Percentiles rank a stretch among this genome's conserved stretches.
phyloP scores from a whole-genome alignment of 768 basidiomycete species.

The Filobasidium wieringae region DNA sequence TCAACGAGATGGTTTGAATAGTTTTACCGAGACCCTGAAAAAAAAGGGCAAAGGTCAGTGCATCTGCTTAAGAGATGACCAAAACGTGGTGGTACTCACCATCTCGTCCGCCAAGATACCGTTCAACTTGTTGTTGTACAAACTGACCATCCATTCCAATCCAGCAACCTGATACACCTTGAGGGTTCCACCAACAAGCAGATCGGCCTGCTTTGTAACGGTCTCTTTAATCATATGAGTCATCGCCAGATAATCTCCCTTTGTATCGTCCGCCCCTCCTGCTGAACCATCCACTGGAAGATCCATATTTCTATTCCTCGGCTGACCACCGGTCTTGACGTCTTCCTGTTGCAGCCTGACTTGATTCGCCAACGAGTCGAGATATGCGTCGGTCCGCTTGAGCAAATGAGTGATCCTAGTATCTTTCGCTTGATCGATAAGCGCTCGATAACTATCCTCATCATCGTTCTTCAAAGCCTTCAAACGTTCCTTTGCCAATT shows the following conservation, averaged over 20 bases:
- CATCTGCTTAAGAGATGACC: background rate
- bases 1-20: conserved; percentile 46
- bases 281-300: conserved; percentile 56
- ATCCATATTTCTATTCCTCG: conserved; percentile 42
- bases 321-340: conserved; percentile 32
- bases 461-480: conserved; percentile 95
- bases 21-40: conserved; percentile 39
- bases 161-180: conserved; percentile 95
- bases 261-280: conserved; percentile 48
- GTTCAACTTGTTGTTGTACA: conserved; percentile 91
- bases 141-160: conserved; percentile 94
- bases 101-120: conserved; percentile 75
- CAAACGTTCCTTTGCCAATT: conserved; percentile 92
- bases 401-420: conserved; percentile 95
- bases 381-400: conserved; percentile 83
- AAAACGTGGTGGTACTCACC: conserved; percentile 23
- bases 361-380: conserved; percentile 88
- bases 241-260: conserved; percentile 91
- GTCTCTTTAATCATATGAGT: conserved; percentile 86
- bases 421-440: conserved; percentile 97
- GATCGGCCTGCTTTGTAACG: conserved; percentile 45
- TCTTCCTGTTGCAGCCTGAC: conserved; percentile 86
- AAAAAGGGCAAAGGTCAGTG: background rate
- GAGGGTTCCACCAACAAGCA: conserved; percentile 75
- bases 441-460: conserved; percentile 98